Evolutionary conservation across 306 rosid genomes (phyloP), one percentile per base, ranked within the genome.

Genomic region (Cucurbita moschata): DNA sequence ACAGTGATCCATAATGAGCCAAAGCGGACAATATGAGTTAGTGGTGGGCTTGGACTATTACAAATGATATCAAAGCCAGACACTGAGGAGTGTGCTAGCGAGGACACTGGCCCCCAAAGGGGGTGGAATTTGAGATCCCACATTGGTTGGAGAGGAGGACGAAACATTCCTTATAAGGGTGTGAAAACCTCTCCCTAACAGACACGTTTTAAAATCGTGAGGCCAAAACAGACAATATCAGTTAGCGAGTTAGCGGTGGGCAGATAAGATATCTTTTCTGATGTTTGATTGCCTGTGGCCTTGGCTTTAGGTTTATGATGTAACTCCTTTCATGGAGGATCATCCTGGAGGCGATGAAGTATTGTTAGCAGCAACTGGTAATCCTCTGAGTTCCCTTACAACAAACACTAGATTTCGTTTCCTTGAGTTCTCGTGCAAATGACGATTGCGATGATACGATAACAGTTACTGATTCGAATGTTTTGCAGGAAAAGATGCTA

Each of bases 271-370:
- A 0, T 47, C 12, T 49, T 69, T 42, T 43, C 37, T 65, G 37
- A 43, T 43, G 72, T 66, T 66, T 43, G 72, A 51, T 50, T 11
- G 43, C 2, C 38, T n/a, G 14, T 70, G 23, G 5, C 9, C 15
- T 54, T 72, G 39, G 6, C 39, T 64, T 72, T 57, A 94, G 98
- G 98, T 94, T 71, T 94, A 89, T 74, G 95, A 94, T 84, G 87
- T 91, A 54, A 85, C 95, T 63, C 79, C 96, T 47, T 94, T 94
- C 79, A 94, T 94, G 97, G 98, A 94, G 1, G 98, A 94, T 71
- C 98, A 94, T 79, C 98, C 98, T 0, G 98, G 98, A 83, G 98
- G 98, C 14, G 95, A 86, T 62, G 98, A 94, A 83, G 98, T 94
- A 78, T 75, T 94, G 70, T 79, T 94, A 47, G 71, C 97, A 10